Base-by-base conservation (phyloP, 768 basidiomycete genomes). In the Dentipellis fragilis region DNA sequence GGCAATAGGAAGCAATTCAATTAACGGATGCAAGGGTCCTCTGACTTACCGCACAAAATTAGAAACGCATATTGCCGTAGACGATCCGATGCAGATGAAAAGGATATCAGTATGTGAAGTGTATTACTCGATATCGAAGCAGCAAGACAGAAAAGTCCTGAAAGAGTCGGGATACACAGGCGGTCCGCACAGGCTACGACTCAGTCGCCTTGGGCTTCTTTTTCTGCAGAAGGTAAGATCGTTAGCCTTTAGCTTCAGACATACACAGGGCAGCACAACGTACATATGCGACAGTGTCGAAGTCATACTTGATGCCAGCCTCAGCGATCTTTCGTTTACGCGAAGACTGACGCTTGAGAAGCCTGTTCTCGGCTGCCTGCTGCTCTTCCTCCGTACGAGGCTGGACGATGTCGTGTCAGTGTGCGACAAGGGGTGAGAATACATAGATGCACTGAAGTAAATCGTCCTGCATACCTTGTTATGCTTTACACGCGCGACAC, bases 291-390 rank as follows among this genome's bases (percentile, higher is more conserved):
- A 83, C 83, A n/a, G 75, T 73, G 42, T 84, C 80, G 52, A 95
- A 84, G 61, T 93, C 82, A 65, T 98, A 98, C 49, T 85, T 78
- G 67, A 99, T 95, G 4, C 93, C 95, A 8, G 77, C 72, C 57
- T 84, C 84, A 47, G 77, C 80, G 56, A 98, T 73, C 71, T 91
- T 92, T 50, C 80, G 80, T 66, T 91, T 87, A 59, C 86, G 82
- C 65, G 80, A 75, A 54, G 79, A 75, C 65, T 97, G 89, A 55
- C 90, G 83, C 64, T 80, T 84, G 48, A 93, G 66, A 51, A 97
- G 71, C 49, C 90, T 76, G 54, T 78, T 78, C 55, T 83, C 78
- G 4, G 85, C 82, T 62, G 75, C 80, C 23, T 71, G 71, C 62
- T 86, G 80, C 66, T 90, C 76, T 40, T 81, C 81, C 57, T 82